A percentile compares a stretch with the other conserved stretches of the same genome.
These are phyloP conservation scores for Fonsecaea monophora DNA, from an alignment of 2,329 filamentous ascomycete species.

Conservation along the genomic window DNA sequence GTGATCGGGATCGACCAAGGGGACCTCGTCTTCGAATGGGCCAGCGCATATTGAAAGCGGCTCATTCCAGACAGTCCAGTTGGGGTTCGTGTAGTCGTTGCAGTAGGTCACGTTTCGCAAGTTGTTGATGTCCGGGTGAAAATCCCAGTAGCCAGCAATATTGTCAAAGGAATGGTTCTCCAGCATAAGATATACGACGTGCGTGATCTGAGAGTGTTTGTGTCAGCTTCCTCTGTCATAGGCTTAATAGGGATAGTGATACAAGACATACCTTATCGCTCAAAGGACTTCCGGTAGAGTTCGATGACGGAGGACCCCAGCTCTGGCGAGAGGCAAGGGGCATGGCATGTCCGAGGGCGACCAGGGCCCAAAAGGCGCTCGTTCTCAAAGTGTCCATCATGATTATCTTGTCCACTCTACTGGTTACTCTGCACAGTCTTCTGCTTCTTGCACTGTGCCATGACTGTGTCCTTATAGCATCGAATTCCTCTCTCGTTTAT, in stretches of 20 bases:
- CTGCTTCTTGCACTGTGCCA: not conserved
- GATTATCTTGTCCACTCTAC: not conserved
- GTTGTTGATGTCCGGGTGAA: slow-evolving; percentile 29
- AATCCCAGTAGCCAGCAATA: slow-evolving; percentile 33
- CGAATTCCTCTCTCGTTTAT: not conserved
- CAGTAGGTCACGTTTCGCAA: slow-evolving; percentile 28
- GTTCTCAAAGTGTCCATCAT: not conserved
- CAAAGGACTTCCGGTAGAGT: not conserved
- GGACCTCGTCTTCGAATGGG: slow-evolving; percentile 28
- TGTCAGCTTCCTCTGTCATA: not conserved
- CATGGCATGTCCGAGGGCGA: not conserved
- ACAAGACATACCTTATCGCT: not conserved
- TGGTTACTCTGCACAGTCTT: not conserved
- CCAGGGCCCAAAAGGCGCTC: not conserved
- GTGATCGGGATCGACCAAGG: slow-evolving; percentile 30
- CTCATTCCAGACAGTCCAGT: slow-evolving; percentile 31
- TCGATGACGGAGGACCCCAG: not conserved
- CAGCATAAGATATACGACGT: slow-evolving; percentile 27
- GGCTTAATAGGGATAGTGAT: not conserved
- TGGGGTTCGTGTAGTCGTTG: slow-evolving; percentile 34
- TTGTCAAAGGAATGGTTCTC: slow-evolving; percentile 30
- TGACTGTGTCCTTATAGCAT: not conserved
- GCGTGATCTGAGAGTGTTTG: slow-evolving; percentile 11
- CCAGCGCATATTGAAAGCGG: slow-evolving; percentile 28
- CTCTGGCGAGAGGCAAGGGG: not conserved